Conservation (phyloP, 1,284 basidiomycete species). For the Irpex rosettiformis region DNA sequence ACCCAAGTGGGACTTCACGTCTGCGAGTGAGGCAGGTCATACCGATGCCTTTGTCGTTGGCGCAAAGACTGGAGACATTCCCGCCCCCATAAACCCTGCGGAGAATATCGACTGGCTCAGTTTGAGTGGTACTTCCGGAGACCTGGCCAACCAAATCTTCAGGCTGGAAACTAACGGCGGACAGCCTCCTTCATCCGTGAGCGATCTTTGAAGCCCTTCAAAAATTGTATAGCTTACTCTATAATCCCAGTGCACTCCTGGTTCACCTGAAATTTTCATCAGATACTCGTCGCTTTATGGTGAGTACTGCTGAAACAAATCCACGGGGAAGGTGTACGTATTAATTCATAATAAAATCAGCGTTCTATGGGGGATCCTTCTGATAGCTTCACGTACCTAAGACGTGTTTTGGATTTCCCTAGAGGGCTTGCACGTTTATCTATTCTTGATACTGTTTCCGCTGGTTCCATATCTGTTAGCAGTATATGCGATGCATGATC, state of each 20-base stretch:
- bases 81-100: constrained; percentile 26
- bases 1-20: constrained; percentile 32
- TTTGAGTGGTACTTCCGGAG: constrained; percentile 29
- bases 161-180: constrained; percentile 36
- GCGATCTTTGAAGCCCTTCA: constrained; percentile 10
- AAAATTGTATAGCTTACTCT: neutral
- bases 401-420: neutral
- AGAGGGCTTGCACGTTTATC: neutral
- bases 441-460: neutral
- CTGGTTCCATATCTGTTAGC: too few relatives aligned
- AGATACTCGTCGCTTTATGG: constrained; percentile 17
- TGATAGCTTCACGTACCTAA: neutral
- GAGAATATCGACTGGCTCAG: constrained; percentile 38
- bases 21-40: constrained; percentile 20
- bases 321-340: neutral
- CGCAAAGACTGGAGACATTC: constrained; percentile 23
- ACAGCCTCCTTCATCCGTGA: constrained; percentile 36
- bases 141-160: constrained; percentile 34
- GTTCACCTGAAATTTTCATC: constrained; percentile 11
- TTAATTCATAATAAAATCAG: neutral
- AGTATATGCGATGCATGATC: too few relatives aligned
- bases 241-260: constrained; percentile 13
- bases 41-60: constrained; percentile 27
- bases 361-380: neutral
- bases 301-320: constrained; percentile 6